These are phyloP conservation scores for Tripterygium wilfordii DNA, from an alignment of 177 flowering plant species.

Conservation along the genomic window DNA sequence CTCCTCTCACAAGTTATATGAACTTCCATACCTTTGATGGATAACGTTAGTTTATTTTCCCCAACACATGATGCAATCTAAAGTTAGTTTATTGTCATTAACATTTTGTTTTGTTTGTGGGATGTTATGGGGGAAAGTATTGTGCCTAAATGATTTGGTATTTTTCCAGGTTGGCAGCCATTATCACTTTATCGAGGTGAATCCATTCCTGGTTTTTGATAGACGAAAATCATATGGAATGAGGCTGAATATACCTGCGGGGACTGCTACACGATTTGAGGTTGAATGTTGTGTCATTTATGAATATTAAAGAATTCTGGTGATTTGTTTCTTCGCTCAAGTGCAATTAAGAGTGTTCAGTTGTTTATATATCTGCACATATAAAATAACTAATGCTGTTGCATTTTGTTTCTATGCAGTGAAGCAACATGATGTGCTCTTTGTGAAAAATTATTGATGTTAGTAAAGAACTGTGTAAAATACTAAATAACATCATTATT, in stretches of 20 bases:
- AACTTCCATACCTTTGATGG: too few relatives aligned
- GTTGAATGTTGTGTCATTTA: constrained; percentile 21
- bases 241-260: constrained; percentile 92
- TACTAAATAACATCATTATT: too few relatives aligned
- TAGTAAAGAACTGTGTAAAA: too few relatives aligned
- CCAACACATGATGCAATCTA: too few relatives aligned
- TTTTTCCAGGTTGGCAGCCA: constrained; percentile 95
- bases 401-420: too few relatives aligned
- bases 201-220: constrained; percentile 80
- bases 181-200: constrained; percentile 90
- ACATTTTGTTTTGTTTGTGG: background rate
- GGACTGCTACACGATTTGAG: constrained; percentile 94
- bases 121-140: background rate
- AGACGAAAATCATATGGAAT: constrained; percentile 81
- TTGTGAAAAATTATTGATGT: too few relatives aligned
- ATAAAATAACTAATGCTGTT: too few relatives aligned
- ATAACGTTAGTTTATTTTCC: too few relatives aligned
- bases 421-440: too few relatives aligned
- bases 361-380: background rate
- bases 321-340: background rate
- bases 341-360: background rate
- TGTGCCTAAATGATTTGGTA: too few relatives aligned
- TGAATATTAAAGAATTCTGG: background rate
- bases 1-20: too few relatives aligned
- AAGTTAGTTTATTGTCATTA: too few relatives aligned